Evolutionary conservation across 768 basidiomycete species (phyloP), one percentile per base, ranked within the genome.

Genomic region (Suillus hirtellus): DNA sequence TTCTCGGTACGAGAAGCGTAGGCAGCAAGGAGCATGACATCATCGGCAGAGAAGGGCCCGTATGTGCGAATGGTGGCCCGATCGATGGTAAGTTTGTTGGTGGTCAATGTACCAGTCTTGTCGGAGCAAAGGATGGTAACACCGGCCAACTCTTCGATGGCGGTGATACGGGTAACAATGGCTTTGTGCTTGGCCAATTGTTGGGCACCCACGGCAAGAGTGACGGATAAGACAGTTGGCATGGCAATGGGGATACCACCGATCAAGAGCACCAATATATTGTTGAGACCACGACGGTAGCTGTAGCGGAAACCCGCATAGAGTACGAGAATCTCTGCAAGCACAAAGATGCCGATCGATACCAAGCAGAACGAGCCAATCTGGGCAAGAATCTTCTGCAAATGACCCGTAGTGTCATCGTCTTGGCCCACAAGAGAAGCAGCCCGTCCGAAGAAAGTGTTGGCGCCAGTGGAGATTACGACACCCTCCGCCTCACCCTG

Each of bases 181-280:
- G 96, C 96, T 85, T 99, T 97, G 86, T 98, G 93, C 84, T 96
- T 96, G 71, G 96, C 96, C 68, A 99, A 89, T 75, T 99, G 96
- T 79, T 97, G 95, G 46, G 96, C 96, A 80, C 96, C 96, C 74
- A 99, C 96, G 60, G 96, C 96, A 73, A 98, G 93, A 24, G 96
- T 98, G 80, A 98, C 96, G 62, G 95, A 97, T 65, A 99, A 80
- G 68, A 98, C 96, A 65, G 96, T 99, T 69, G 96, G 96, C 96
- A 99, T 99, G 75, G 96, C 96, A 79, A 98, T 99, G 72, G 96
- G 96, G 74, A 99, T 99, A 83, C 96, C 96, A 84, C 96, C 96
- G 79, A 99, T 99, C 86, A 99, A 85, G 76, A 99, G 92, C 67
- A 98, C 96, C 40, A 99, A 87, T 79, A 98, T 95, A 83, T 95